Base-by-base conservation (phyloP, 371 early-diverging fungal genomes). In the Lichtheimia hyalospora region DNA sequence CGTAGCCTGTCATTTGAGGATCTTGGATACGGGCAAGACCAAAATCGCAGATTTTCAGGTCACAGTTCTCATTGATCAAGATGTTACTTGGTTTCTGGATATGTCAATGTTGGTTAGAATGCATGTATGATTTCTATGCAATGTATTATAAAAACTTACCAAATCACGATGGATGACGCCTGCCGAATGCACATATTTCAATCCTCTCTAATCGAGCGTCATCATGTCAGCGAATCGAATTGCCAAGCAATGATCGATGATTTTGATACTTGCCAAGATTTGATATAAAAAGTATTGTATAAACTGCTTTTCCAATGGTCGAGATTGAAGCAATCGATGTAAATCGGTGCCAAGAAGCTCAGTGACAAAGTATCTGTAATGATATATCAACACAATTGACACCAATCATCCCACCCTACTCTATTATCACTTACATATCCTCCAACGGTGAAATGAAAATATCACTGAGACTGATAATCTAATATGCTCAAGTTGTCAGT, bases 41-140 rank as follows among this genome's bases (percentile, higher is more conserved):
- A 79, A 97, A 96, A 74, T 97, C 97, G 77, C 97, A 97, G 68
- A 97, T 96, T 84, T 95, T 96, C 46, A 97, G 81, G 70, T 96
- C 96, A 71, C 96, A 95, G 79, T 97, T 95, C 68, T 94, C 95
- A 69, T 96, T 96, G 70, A 97, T 88, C 24, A 97, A 79, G 61
- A 97, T 92, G 70, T 97, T 97, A 74, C 90, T 89, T 18, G 97
- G 97, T 89, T 97, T 96, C 91, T 84, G 71, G 14, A 57, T 15
- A 43, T 25, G 21, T 2, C 6, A 57, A 34, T 7, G 28, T n/a
- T 28, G 28, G 6, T 34, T 34, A 34, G 34, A 0, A 10, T 4
- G 34, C 27, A 34, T 34, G 34, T 10, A 34, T 10, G 34, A 34
- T 34, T 8, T 34, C 6, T 34, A 10, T 34, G 53, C 53, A 7